Conservation (phyloP, 495 filamentous ascomycete genomes). For the Thermothielavioides terrestris region DNA sequence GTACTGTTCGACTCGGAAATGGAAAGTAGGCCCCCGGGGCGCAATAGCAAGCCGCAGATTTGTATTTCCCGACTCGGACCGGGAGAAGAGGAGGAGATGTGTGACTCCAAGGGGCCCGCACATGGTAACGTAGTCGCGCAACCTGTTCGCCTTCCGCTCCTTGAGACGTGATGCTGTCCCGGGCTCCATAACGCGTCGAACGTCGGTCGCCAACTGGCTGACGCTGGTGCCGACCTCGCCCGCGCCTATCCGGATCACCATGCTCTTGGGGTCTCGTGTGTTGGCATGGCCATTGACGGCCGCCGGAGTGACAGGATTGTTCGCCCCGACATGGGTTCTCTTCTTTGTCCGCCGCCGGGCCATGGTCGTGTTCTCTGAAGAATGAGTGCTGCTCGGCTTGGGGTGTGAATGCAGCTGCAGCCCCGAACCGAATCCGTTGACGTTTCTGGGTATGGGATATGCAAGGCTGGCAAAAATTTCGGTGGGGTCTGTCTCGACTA, state of each 20-base stretch:
- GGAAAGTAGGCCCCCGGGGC: slow-evolving; percentile 82
- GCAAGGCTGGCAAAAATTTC: slow-evolving; percentile 21
- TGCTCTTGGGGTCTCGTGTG: slow-evolving; percentile 73
- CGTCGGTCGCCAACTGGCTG: slow-evolving; percentile 85
- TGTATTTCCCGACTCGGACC: slow-evolving; percentile 80
- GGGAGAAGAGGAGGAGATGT: slow-evolving; percentile 90
- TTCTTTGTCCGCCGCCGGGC: slow-evolving; percentile 78
- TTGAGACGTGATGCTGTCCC: slow-evolving; percentile 79
- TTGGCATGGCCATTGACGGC: slow-evolving; percentile 33
- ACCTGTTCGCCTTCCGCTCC: slow-evolving; percentile 81
- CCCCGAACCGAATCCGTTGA: slow-evolving; percentile 8
- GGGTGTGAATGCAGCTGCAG: background rate
- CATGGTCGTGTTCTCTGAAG: slow-evolving; percentile 43
- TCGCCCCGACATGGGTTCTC: slow-evolving; percentile 70
- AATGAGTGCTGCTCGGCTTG: slow-evolving; percentile 1
- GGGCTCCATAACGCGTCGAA: slow-evolving; percentile 90
- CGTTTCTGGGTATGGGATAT: background rate
- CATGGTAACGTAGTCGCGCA: slow-evolving; percentile 94
- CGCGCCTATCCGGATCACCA: slow-evolving; percentile 96
- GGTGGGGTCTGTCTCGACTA: slow-evolving; percentile 24
- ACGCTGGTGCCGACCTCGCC: slow-evolving; percentile 87
- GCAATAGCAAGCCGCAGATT: slow-evolving; percentile 85
- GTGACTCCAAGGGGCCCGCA: slow-evolving; percentile 88
- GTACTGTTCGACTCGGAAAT: slow-evolving; percentile 96
- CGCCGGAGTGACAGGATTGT: slow-evolving; percentile 42